Base-by-base conservation (phyloP, 352 stramenopile species). In the Pythium biforme region DNA sequence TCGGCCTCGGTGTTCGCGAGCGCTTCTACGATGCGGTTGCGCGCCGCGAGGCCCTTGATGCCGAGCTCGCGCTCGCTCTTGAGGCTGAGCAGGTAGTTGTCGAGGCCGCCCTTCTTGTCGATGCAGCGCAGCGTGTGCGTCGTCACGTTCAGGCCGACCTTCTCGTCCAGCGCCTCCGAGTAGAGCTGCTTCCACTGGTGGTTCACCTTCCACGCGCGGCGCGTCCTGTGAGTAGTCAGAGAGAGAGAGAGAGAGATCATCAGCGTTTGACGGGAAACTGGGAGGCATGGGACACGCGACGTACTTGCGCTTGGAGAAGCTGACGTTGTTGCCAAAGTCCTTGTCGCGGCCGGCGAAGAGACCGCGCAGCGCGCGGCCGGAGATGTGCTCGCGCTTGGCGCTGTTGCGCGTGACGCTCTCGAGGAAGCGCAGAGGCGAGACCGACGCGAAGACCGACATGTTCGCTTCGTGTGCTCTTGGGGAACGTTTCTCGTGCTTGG, bases 261-360 rank as follows among this genome's bases (percentile, higher is more conserved):
- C n/a, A n/a, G n/a, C n/a, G n/a, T n/a, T n/a, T n/a, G n/a, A n/a
- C n/a, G n/a, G n/a, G n/a, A n/a, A n/a, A n/a, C n/a, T n/a, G n/a
- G n/a, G 53, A 49, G 5, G 22, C 27, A 22, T 15, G 37, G 12
- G 15, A 34, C 15, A 41, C n/a, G 37, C 17, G 7, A 77, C 74
- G 40, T 62, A 85, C 73, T 90, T 93, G 66, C 90, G 92, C 72
- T 97, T 94, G 66, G 84, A 97, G 77, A 97, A 97, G 40, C 84
- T 95, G 17, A 97, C 86, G 65, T 97, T 98, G 85, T 98, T 98
- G 59, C 95, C 95, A 59, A 94, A 97, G 31, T 81, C 66, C 68
- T 98, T 94, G 77, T 98, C 95, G 48, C 92, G 93, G 19, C 95
- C 95, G 33, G 95, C 89, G 69, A 98, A 98, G 39, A 98, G 79